Base-by-base conservation (phyloP, 768 basidiomycete genomes). In the Lanmaoa rubissima region DNA sequence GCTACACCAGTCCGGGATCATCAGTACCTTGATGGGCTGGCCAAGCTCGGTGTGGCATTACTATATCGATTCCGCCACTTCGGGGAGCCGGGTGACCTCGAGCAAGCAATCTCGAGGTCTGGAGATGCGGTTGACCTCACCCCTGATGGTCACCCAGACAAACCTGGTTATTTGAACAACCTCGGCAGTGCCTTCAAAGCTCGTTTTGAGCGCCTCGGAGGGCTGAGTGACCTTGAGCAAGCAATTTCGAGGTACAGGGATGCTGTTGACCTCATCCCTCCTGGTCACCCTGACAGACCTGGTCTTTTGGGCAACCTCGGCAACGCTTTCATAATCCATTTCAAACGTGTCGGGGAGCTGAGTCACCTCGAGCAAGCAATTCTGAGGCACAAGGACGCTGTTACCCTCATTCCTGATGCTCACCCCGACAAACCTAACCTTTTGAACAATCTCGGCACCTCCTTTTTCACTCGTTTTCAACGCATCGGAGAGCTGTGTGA, bases 301-400 rank as follows among this genome's bases (percentile, higher is more conserved):
- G 3, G 1, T 21, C 12, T 7, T 36, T 9, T 57, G 13, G 35
- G 21, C 31, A 34, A 17, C 5, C 26, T 55, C 12, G 45, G 44
- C 1, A 35, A 48, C 24, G 35, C 45, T 24, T n/a, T 57, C 10
- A 21, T 28, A 4, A 8, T 10, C 17, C 58, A 45, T 24, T 57
- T 51, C 3, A 13, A 52, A 10, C 24, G 41, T 10, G 28, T 59
- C 3, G 46, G 47, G 2, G 35, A 57, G 13, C 34, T 51, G 28
- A 16, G 28, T 13, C 54, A 59, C 36, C 58, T 60, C 13, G 47
- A 53, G 34, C 31, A 46, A 35, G 53, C 53, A 1, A 40, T 58
- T 3, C 42, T 28, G 16, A 47, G 10, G 19, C 36, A 46, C 38
- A 11, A 13, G 8, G 16, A 44, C 1, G 50, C 50, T 34, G 31